phyloP scores from a whole-genome alignment of 1,139 yeast genomes.

The Nakaseomyces glabratus region DNA sequence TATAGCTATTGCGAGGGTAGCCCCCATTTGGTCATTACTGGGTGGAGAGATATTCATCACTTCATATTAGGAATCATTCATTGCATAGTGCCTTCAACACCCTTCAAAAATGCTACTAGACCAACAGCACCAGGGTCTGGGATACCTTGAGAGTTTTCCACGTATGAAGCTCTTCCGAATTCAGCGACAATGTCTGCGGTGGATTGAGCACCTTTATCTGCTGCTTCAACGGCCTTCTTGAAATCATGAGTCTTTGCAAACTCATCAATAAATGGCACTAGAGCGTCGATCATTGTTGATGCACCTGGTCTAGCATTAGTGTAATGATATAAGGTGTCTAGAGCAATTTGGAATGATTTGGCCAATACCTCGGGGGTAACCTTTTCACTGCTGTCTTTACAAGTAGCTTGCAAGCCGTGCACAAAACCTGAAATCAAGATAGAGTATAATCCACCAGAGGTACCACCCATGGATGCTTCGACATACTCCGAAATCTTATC shows the following conservation, averaged over 20 bases:
- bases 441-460: constrained; percentile 89
- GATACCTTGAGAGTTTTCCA: constrained; percentile 49
- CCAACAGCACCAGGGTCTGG: constrained; percentile 97
- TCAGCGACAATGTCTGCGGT: constrained; percentile 73
- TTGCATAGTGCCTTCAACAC: constrained; percentile 28
- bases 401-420: constrained; percentile 36
- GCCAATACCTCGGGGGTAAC: constrained; percentile 32
- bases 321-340: constrained; percentile 60
- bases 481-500: constrained; percentile 62
- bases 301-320: constrained; percentile 89
- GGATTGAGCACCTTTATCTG: constrained; percentile 62
- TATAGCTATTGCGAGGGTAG: too few species aligned
- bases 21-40: too few species aligned
- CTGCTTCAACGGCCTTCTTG: constrained; percentile 54
- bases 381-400: constrained; percentile 31
- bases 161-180: constrained; percentile 91
- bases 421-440: constrained; percentile 67
- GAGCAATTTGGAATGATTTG: constrained; percentile 41
- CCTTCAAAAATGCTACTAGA: constrained; percentile 56
- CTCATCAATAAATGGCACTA: constrained; percentile 74
- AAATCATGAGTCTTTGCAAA: constrained; percentile 45
- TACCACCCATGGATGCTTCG: constrained; percentile 92
- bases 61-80: too few species aligned
- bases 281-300: constrained; percentile 77
- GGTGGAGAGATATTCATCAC: too few species aligned